A percentile compares a stretch with the other conserved stretches of the same genome.
These are phyloP conservation scores for Yueomyces sp. DNA, from an alignment of 805 yeast genomes.

Conservation along the genomic window DNA sequence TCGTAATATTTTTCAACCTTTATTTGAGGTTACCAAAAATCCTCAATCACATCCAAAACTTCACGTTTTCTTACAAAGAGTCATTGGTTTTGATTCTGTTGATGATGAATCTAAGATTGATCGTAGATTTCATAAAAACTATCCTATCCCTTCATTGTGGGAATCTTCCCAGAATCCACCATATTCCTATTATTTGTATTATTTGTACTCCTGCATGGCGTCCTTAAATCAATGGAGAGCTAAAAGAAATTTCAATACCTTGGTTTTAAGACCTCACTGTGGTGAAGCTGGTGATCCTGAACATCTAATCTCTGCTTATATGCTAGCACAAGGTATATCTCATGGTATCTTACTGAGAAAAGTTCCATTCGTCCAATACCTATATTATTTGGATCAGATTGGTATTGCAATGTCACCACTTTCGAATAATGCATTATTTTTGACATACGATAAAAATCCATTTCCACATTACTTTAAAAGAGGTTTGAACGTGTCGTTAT, in stretches of 20 bases:
- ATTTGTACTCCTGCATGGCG: constrained; percentile 74
- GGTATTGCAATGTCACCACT: constrained; percentile 98
- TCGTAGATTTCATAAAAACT: constrained; percentile 66
- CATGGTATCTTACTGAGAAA: constrained; percentile 92
- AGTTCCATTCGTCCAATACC: constrained; percentile 87
- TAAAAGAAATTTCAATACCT: constrained; percentile 65
- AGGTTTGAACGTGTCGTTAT: constrained; percentile 86
- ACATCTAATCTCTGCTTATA: constrained; percentile 79
- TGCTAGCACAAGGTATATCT: constrained; percentile 83
- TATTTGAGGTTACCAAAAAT: constrained; percentile 78
- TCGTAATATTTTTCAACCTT: constrained; percentile 69
- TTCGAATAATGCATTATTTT: constrained; percentile 88
- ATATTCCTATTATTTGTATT: constrained; percentile 89
- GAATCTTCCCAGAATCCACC: constrained; percentile 74
- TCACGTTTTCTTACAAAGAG: constrained; percentile 78
- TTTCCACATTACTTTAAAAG: constrained; percentile 81
- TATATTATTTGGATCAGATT: constrained; percentile 86
- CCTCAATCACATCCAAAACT: constrained; percentile 87
- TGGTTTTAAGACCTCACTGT: constrained; percentile 93
- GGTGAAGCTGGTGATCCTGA: constrained; percentile 99
- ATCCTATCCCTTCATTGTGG: constrained; percentile 84
- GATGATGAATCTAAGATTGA: constrained; percentile 95
- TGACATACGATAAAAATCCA: constrained; percentile 95
- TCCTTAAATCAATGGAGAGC: constrained; percentile 77
- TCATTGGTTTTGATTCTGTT: constrained; percentile 94